Percentiles rank a stretch among this genome's conserved stretches.
Conservation (phyloP, 2,329 filamentous ascomycete species). For the Spiromastix sp. region DNA sequence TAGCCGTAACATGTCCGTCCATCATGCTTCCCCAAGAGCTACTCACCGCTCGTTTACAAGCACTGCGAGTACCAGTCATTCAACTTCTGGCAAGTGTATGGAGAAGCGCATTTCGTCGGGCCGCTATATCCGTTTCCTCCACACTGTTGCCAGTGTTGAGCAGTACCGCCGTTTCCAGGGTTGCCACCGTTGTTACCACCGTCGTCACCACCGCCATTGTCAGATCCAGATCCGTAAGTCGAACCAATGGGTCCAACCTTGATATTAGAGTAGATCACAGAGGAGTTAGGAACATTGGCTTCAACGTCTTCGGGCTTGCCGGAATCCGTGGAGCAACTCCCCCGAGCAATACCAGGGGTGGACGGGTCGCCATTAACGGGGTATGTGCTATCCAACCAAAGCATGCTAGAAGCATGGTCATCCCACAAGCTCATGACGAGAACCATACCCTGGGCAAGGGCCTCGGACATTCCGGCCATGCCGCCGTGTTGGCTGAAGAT, state of each 20-base stretch:
- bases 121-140: not conserved
- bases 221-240: conserved; percentile 25
- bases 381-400: conserved; percentile 58
- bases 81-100: not conserved
- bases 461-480: conserved; percentile 40
- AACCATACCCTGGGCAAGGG: conserved; percentile 45
- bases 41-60: no score
- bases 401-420: conserved; percentile 55
- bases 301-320: conserved; percentile 41
- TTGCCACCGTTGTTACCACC: not conserved
- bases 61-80: conserved; percentile 7
- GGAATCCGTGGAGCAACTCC: conserved; percentile 39
- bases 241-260: conserved; percentile 41
- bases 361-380: conserved; percentile 35
- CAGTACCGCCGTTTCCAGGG: not conserved
- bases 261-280: conserved; percentile 45
- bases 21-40: no score
- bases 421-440: conserved; percentile 48
- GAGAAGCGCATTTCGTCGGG: not conserved
- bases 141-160: not conserved
- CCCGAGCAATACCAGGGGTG: conserved; percentile 36
- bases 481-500: conserved; percentile 43
- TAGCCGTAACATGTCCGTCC: no score
- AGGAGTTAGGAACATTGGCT: conserved; percentile 31
- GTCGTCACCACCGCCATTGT: not conserved